A percentile compares a stretch with the other conserved stretches of the same genome.
Evolutionary conservation across 306 rosid genomes (phyloP).

Genomic region (Prosopis cineraria): DNA sequence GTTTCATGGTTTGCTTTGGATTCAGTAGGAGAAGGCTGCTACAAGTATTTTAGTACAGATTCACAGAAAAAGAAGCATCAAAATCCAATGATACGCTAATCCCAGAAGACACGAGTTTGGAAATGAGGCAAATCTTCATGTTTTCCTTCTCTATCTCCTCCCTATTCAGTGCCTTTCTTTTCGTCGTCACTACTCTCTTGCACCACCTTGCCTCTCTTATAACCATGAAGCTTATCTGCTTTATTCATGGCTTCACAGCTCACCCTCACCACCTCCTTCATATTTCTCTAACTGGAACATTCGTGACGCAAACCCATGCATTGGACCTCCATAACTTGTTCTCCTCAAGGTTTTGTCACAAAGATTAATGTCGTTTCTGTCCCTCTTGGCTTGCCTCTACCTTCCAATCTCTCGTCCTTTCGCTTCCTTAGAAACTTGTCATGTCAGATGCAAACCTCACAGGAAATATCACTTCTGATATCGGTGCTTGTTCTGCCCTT

Average conservation of each 20-base stretch:
- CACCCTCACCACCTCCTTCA: slow-evolving; percentile 33
- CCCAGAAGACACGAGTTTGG: slow-evolving; percentile 58
- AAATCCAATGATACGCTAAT: slow-evolving; percentile 49
- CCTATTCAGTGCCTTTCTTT: slow-evolving; percentile 6
- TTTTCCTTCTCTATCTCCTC: slow-evolving; percentile 37
- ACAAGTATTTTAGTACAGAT: background rate
- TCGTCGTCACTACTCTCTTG: slow-evolving; percentile 21
- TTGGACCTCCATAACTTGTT: slow-evolving; percentile 65
- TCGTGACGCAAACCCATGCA: slow-evolving; percentile 55
- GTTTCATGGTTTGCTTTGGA: background rate
- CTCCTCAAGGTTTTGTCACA: slow-evolving; percentile 48
- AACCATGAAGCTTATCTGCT: slow-evolving; percentile 61
- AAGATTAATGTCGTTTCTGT: slow-evolving; percentile 45
- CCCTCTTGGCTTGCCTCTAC: slow-evolving; percentile 50
- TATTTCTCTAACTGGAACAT: slow-evolving; percentile 53
- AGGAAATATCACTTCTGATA: slow-evolving; percentile 42
- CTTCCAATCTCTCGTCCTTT: slow-evolving; percentile 56
- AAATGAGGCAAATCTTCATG: slow-evolving; percentile 60
- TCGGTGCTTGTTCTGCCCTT: slow-evolving; percentile 46
- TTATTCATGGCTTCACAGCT: slow-evolving; percentile 62
- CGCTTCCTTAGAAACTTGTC: slow-evolving; percentile 41
- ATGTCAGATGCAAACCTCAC: slow-evolving; percentile 62
- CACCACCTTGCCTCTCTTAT: slow-evolving; percentile 30
- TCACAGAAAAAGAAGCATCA: slow-evolving; percentile 30
- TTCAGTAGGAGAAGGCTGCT: background rate